These are phyloP conservation scores for Xylaria castorea DNA, from an alignment of 495 filamentous ascomycete species.

Conservation along the genomic window DNA sequence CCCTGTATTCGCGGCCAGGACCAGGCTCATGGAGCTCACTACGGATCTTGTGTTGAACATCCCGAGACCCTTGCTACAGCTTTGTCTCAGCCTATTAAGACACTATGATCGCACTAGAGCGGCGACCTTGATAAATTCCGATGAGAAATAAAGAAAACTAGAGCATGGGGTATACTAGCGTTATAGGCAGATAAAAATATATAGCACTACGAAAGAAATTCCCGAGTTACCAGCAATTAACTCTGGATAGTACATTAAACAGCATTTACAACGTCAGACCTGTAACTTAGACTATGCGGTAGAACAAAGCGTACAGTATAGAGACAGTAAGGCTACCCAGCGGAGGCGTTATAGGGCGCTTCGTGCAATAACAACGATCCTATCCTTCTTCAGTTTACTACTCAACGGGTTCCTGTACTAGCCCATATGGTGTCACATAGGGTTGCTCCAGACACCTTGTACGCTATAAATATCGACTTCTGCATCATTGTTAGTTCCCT, in stretches of 20 bases:
- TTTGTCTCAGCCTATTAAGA: conserved; percentile 6
- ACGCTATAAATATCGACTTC: neutral
- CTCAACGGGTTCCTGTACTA: neutral
- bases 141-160: neutral
- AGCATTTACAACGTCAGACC: neutral
- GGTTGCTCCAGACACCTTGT: neutral
- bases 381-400: neutral
- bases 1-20: neutral
- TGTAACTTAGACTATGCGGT: neutral
- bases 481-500: neutral
- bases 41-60: neutral
- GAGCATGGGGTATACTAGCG: neutral
- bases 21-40: conserved; percentile 16
- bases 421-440: neutral
- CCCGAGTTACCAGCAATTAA: neutral
- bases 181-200: neutral
- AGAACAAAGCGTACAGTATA: neutral
- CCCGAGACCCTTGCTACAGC: conserved; percentile 1
- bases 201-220: neutral
- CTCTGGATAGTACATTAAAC: neutral
- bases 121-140: neutral
- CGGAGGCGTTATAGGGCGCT: neutral
- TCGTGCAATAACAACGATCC: neutral
- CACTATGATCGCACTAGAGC: neutral
- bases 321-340: neutral